These are phyloP conservation scores for Rhododendron molle DNA, from an alignment of 148 eudicot genomes.

Conservation along the genomic window DNA sequence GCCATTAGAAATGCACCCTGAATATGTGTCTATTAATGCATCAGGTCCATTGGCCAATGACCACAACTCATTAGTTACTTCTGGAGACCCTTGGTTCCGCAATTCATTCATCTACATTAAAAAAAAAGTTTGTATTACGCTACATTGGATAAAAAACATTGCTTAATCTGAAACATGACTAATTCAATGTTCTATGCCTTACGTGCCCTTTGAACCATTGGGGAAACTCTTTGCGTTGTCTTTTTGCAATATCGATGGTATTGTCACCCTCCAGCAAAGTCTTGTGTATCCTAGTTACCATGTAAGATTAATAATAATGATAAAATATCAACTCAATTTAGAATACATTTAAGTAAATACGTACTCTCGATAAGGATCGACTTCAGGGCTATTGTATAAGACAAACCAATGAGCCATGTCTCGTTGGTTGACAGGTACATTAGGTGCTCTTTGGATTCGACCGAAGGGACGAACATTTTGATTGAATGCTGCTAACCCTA, in stretches of 20 bases:
- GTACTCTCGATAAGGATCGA: too few relatives aligned
- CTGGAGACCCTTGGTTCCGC: background rate
- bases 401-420: background rate
- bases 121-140: background rate
- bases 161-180: background rate
- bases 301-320: background rate
- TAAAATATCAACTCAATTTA: background rate
- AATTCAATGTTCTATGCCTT: background rate
- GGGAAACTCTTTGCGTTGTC: background rate
- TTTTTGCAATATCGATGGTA: background rate
- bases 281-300: background rate
- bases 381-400: background rate
- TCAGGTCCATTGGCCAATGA: slow-evolving; percentile 4
- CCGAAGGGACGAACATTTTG: background rate
- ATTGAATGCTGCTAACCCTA: background rate
- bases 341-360: too few relatives aligned
- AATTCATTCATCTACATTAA: background rate
- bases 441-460: background rate
- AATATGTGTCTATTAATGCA: background rate
- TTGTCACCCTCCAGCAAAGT: background rate
- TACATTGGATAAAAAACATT: background rate
- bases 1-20: slow-evolving; percentile 5
- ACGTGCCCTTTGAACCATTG: background rate
- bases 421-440: background rate
- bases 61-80: slow-evolving; percentile 2